Base-by-base conservation (phyloP, 1,284 basidiomycete species). In the Ganoderma leucocontextum region DNA sequence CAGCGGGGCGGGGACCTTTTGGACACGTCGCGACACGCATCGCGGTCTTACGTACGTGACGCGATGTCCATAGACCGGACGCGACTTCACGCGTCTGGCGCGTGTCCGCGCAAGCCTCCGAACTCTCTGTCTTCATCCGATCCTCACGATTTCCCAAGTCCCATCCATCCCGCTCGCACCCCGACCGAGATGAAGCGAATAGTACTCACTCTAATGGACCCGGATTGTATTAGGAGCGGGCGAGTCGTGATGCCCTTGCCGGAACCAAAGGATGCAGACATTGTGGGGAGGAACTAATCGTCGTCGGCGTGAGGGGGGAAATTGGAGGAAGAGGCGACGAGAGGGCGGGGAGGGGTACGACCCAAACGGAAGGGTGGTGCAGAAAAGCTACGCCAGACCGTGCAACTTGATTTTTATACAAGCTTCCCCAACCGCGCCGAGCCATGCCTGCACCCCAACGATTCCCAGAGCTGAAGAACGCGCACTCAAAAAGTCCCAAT, bases 211-310 rank as follows among this genome's bases (percentile, higher is more conserved):
- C 91, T 91, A 84, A 86, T 83, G 76, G 86, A 83, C 71, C 87
- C 87, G 63, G 86, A 79, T 69, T 88, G 82, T 69, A 93, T 81
- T 71, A 90, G 84, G 74, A 93, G 80, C 72, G 91, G 91, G 78
- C 91, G 89, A 75, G 84, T 86, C 72, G 84, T 78, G 75, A 89
- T 89, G 60, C 71, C 73, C 65, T 71, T 66, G 65, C 66, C 66
- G 63, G 72, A 70, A 61, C 67, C 41, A 13, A 76, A 67, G 62
- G 75, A 63, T 52, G 74, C 66, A 69, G 75, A 74, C 76, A 78
- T 79, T 69, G 72, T 60, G 60, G 62, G 58, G 13, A 39, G 39
- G 58, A 41, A 15, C 39, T 15, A 39, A 41, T 60, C 67, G 63
- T 64, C 63, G 67, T 75, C 70, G 74, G 57, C 63, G 72, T 73